These are phyloP conservation scores for Haplosporangium sp. DNA, from an alignment of 371 early-diverging fungal genomes.

Conservation along the genomic window DNA sequence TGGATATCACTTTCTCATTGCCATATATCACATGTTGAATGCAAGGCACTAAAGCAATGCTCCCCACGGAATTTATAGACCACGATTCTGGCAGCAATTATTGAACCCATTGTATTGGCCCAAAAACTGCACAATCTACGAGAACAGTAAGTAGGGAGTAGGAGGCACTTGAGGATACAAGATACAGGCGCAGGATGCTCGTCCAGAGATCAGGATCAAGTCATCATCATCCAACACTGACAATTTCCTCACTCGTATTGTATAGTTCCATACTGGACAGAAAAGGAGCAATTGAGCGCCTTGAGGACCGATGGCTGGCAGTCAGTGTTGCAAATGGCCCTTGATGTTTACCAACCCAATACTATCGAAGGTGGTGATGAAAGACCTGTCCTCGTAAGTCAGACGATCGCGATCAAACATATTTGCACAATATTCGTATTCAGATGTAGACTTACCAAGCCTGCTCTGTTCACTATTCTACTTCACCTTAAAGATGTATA, in stretches of 20 bases:
- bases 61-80: constrained; percentile 7
- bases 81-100: constrained; percentile 54
- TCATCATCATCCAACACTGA: neutral
- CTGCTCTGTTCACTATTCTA: constrained; percentile 1
- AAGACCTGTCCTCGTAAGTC: constrained; percentile 49
- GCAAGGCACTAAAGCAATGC: neutral
- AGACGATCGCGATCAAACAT: too few relatives aligned
- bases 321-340: constrained; percentile 28
- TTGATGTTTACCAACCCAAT: constrained; percentile 43
- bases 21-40: neutral
- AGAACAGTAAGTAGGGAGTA: constrained; percentile 60
- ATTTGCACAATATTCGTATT: too few relatives aligned
- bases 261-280: constrained; percentile 68
- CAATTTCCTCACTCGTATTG: neutral
- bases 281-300: constrained; percentile 56
- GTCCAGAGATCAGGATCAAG: too few relatives aligned
- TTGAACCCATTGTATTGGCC: constrained; percentile 63
- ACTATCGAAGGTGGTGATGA: constrained; percentile 52
- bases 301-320: constrained; percentile 35
- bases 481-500: constrained; percentile 58
- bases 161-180: neutral
- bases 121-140: constrained; percentile 56
- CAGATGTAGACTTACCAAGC: neutral
- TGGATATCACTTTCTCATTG: neutral
- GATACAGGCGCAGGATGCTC: too few relatives aligned